Evolutionary conservation across 331 rosid species (phyloP).

Genomic region (Quercus phellos): DNA sequence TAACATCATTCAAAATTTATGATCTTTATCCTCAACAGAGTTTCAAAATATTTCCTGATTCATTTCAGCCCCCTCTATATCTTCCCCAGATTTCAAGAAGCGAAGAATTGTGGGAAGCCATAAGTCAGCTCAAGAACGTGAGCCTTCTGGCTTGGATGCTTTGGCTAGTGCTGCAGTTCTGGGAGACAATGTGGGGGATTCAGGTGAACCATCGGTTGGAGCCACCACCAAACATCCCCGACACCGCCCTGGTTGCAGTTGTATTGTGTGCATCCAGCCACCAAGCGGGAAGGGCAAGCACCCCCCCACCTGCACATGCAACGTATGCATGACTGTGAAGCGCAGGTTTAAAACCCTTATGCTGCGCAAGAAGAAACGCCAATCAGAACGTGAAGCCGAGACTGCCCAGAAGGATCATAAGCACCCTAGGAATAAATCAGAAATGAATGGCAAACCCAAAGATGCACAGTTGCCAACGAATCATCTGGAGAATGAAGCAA

Average conservation of each 20-base stretch:
- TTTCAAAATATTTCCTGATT: slow-evolving; percentile 11
- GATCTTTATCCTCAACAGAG: background rate
- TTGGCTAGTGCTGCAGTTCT: slow-evolving; percentile 86
- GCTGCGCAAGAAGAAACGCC: slow-evolving; percentile 85
- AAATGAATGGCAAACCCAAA: slow-evolving; percentile 32
- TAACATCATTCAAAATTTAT: background rate
- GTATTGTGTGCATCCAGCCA: slow-evolving; percentile 95
- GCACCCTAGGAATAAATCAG: slow-evolving; percentile 28
- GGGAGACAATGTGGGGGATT: slow-evolving; percentile 58
- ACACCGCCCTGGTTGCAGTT: slow-evolving; percentile 93
- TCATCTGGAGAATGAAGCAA: slow-evolving; percentile 38
- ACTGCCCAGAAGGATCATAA: slow-evolving; percentile 28
- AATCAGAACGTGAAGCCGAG: slow-evolving; percentile 56
- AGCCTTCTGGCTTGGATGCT: slow-evolving; percentile 85
- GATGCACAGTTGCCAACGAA: slow-evolving; percentile 21
- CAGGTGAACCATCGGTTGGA: slow-evolving; percentile 54
- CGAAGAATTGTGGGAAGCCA: slow-evolving; percentile 40
- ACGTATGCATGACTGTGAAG: slow-evolving; percentile 88
- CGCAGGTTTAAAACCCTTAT: slow-evolving; percentile 93
- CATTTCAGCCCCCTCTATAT: background rate
- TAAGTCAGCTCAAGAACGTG: slow-evolving; percentile 42
- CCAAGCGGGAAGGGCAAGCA: slow-evolving; percentile 99
- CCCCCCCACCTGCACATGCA: slow-evolving; percentile 79
- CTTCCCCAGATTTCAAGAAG: slow-evolving; percentile 61
- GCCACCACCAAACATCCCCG: slow-evolving; percentile 90